Base-by-base conservation (phyloP, 768 basidiomycete species). In the Calocera cornea region DNA sequence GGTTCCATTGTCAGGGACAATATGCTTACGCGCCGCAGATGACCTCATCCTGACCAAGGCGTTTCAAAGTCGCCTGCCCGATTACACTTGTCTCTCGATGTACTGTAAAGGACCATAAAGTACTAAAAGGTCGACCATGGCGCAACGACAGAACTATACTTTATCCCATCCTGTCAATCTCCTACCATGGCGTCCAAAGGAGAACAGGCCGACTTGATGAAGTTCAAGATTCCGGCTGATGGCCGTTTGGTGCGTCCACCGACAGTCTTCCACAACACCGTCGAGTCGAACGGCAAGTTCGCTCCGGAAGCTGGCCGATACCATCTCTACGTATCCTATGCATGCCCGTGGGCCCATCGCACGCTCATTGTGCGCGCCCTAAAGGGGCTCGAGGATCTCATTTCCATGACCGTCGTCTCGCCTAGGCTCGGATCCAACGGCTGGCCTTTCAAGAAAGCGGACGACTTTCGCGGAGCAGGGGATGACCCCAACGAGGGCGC, bases 401-500 rank as follows among this genome's bases (percentile, higher is more conserved):
- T 47, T 7, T 5, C 8, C 19, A 19, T 47, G 19, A 47, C 71
- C 41, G 29, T 36, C 33, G 44, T 29, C 24, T 3, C 7, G 36
- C 64, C 67, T 64, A 69, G 34, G 1, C 64, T 60, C 40, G 72
- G 72, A 10, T 67, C 69, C 17, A 66, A 60, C 31, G 69, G 69
- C 19, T 63, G 65, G 33, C 65, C 65, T 11, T 71, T 79, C 69
- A 72, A 74, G 40, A 72, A 60, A 2, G 69, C 72, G 36, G 65
- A 65, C 2, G 68, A 70, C 36, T 70, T 72, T 41, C 74, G 75
- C 5, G 75, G 69, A 3, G 71, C 77, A 2, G 75, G 75, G 8
- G 72, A 68, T n/a, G 79, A 80, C 69, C 74, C 75, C 38, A 69
- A 79, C 17, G 73, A 71, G 49, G 76, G 75, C 17, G 70, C 70